Percentiles rank a stretch among this genome's conserved stretches.
These are phyloP conservation scores for Dothidotthia symphoricarpi DNA, from an alignment of 2,329 filamentous ascomycete genomes.

Conservation along the genomic window DNA sequence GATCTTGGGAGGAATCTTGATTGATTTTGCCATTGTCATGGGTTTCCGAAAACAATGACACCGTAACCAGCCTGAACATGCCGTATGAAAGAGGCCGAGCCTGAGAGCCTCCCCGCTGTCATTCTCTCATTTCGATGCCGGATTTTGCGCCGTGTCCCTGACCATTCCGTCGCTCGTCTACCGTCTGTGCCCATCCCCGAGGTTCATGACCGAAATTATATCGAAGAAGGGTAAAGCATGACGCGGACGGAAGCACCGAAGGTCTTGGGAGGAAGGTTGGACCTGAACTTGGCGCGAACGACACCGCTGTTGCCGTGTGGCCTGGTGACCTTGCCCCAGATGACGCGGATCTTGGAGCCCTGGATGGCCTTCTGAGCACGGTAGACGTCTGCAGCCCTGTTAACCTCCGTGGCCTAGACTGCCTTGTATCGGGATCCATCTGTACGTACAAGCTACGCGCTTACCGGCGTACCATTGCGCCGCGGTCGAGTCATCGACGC, in stretches of 20 bases:
- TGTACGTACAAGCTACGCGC: slow-evolving; percentile 73
- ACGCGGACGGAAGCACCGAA: slow-evolving; percentile 85
- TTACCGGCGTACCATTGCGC: slow-evolving; percentile 96
- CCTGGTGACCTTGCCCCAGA: slow-evolving; percentile 94
- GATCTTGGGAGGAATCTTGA: slow-evolving; percentile 42
- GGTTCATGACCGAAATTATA: slow-evolving; percentile 60
- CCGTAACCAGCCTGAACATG: slow-evolving; percentile 41
- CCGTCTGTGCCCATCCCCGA: slow-evolving; percentile 27
- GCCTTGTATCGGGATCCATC: neutral
- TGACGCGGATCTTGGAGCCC: slow-evolving; percentile 96
- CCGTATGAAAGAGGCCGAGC: slow-evolving; percentile 37
- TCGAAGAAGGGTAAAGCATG: slow-evolving; percentile 97
- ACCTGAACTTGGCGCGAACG: slow-evolving; percentile 94
- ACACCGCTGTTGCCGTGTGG: slow-evolving; percentile 98
- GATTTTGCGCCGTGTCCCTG: slow-evolving; percentile 30
- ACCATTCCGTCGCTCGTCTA: slow-evolving; percentile 26
- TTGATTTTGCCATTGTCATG: slow-evolving; percentile 40
- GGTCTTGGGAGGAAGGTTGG: slow-evolving; percentile 92
- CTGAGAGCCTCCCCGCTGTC: slow-evolving; percentile 32
- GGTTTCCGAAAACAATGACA: slow-evolving; percentile 40
- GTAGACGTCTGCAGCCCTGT: slow-evolving; percentile 66
- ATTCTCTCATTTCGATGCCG: slow-evolving; percentile 32
- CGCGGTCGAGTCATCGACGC: slow-evolving; percentile 84
- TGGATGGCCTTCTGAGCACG: slow-evolving; percentile 91
- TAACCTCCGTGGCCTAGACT: slow-evolving; percentile 8